Evolutionary conservation across 2,329 filamentous ascomycete species (phyloP), one percentile per base, ranked within the genome.

Genomic region (Ustulina deusta): DNA sequence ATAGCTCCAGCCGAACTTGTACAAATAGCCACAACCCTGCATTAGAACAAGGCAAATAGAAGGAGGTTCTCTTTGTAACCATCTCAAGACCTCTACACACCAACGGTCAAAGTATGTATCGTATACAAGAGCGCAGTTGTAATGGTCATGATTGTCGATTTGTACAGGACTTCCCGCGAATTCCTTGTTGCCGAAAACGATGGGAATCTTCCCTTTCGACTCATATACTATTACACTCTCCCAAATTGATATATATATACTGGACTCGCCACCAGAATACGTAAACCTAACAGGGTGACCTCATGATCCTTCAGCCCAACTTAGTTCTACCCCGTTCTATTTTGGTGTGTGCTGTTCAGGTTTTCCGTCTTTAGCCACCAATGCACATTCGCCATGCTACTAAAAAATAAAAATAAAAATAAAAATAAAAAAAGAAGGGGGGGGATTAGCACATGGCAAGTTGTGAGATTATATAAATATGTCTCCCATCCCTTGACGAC

Each of bases 41-140:
- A 65, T 69, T 68, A 71, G 63, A 68, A 51, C 69, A 69, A 72
- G 69, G 63, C 61, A 72, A 73, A 68, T 65, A 71, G 68, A 69
- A 68, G 67, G 65, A 70, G 40, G 51, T 63, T 61, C 20, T 52
- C 62, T 58, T 52, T 51, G 49, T 44, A 20, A 34, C 22, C 49
- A 10, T 40, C 40, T 32, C 59, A 60, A 52, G 3, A 32, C 13
- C 52, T 52, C 32, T 5, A 29, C 20, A 13, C 13, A 27, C 22
- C 13, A 17, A 44, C 2, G 38, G 20, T 15, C 22, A 17, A 32
- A 49, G 22, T 34, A 17, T 51, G 36, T 22, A 20, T 29, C 13
- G 42, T n/a, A 32, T 27, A 52, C 27, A 22, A 51, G 48, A 32
- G 32, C 5, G n/a, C 25, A 46, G 20, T 40, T 34, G 20, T n/a